Evolutionary conservation across 768 basidiomycete genomes (phyloP).

Genomic region (Boletus sp.): DNA sequence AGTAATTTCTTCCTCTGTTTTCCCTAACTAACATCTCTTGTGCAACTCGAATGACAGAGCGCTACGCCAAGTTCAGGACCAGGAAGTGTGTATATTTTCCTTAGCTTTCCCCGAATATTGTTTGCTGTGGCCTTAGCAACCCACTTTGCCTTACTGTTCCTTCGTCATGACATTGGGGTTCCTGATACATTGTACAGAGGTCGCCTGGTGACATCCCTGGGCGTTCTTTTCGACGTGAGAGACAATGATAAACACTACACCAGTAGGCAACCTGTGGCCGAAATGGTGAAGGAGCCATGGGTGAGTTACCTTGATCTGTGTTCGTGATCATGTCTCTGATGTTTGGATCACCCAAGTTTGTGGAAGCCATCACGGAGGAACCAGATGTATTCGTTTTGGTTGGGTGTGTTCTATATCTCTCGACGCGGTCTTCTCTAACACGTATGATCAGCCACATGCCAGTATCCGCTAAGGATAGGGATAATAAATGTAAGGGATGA

Average conservation of each 20-base stretch:
- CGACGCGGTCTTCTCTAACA: too few species aligned
- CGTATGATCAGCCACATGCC: too few species aligned
- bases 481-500: too few species aligned
- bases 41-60: conserved; percentile 36
- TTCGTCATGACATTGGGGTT: neutral
- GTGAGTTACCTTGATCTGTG: conserved; percentile 33
- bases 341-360: conserved; percentile 48
- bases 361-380: conserved; percentile 71
- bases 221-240: conserved; percentile 75
- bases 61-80: conserved; percentile 73
- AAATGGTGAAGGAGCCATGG: conserved; percentile 82
- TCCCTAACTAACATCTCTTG: conserved; percentile 35
- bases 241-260: conserved; percentile 63
- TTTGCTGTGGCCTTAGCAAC: too few species aligned
- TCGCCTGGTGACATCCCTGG: conserved; percentile 72
- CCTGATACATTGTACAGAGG: conserved; percentile 40
- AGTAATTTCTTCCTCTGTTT: conserved; percentile 2
- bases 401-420: too few species aligned
- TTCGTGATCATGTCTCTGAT: neutral
- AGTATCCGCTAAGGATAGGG: too few species aligned
- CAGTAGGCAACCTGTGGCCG: conserved; percentile 66
- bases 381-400: conserved; percentile 67
- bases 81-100: conserved; percentile 47
- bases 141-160: neutral
- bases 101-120: neutral